phyloP scores from a whole-genome alignment of 352 stramenopile species.

The Phytophthora chlamydospora region DNA sequence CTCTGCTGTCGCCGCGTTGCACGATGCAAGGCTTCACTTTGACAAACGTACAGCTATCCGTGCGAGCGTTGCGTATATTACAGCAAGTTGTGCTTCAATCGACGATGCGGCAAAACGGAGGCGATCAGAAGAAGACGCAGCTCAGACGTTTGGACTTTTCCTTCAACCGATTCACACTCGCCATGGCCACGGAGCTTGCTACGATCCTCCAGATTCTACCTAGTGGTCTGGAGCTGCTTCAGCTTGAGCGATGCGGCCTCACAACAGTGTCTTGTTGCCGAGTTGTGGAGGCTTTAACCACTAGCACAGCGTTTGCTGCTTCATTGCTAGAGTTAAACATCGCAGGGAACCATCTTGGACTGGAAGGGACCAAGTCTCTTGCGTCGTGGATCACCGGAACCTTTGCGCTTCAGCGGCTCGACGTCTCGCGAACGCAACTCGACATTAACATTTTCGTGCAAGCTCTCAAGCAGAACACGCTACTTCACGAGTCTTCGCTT shows the following conservation, averaged over 20 bases:
- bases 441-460: slow-evolving; percentile 62
- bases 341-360: slow-evolving; percentile 58
- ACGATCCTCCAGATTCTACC: slow-evolving; percentile 57
- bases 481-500: slow-evolving; percentile 72
- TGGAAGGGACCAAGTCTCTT: slow-evolving; percentile 51
- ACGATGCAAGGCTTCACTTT: slow-evolving; percentile 48
- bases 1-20: slow-evolving; percentile 44
- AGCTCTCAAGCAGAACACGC: slow-evolving; percentile 65
- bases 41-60: slow-evolving; percentile 55
- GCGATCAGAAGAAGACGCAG: slow-evolving; percentile 19
- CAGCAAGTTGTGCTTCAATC: slow-evolving; percentile 65
- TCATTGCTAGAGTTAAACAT: slow-evolving; percentile 65
- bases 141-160: slow-evolving; percentile 66
- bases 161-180: slow-evolving; percentile 63
- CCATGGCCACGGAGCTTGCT: slow-evolving; percentile 55
- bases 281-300: slow-evolving; percentile 50
- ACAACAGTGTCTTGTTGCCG: slow-evolving; percentile 39
- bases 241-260: slow-evolving; percentile 60
- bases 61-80: slow-evolving; percentile 46
- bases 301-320: slow-evolving; percentile 54
- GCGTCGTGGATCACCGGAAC: slow-evolving; percentile 61
- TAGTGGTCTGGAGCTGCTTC: slow-evolving; percentile 54
- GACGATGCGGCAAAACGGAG: slow-evolving; percentile 40
- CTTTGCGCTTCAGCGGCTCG: slow-evolving; percentile 61
- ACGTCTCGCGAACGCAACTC: slow-evolving; percentile 64